phyloP scores from a whole-genome alignment of 2,329 filamentous ascomycete species.

The Magnaporthiopsis incrustans region DNA sequence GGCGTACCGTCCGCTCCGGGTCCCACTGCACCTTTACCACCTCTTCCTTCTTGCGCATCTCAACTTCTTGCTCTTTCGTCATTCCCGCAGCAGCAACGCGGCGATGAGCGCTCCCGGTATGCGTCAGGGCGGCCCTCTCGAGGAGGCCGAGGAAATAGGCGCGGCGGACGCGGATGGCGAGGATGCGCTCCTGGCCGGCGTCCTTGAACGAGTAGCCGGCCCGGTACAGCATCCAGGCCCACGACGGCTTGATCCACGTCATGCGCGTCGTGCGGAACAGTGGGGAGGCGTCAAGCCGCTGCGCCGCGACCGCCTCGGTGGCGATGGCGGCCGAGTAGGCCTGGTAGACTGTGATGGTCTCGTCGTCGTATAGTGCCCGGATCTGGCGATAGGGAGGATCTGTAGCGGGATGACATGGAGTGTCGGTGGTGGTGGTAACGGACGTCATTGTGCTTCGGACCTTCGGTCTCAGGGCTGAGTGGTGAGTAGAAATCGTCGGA shows the following conservation, averaged over 20 bases:
- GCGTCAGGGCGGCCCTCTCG: conserved; percentile 24
- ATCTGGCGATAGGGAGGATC: conserved; percentile 32
- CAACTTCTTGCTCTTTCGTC: neutral
- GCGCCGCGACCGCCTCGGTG: conserved; percentile 37
- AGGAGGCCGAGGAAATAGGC: conserved; percentile 41
- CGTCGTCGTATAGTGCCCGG: conserved; percentile 46
- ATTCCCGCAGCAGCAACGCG: neutral
- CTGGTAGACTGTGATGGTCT: conserved; percentile 54
- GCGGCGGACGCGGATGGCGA: conserved; percentile 48
- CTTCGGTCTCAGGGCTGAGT: no score
- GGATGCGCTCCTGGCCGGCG: conserved; percentile 41
- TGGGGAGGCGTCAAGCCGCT: conserved; percentile 44
- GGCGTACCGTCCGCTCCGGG: conserved; percentile 42
- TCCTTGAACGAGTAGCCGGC: conserved; percentile 53
- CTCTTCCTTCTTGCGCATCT: conserved; percentile 14
- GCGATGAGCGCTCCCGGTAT: conserved; percentile 10
- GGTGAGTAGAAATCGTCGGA: no score
- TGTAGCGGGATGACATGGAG: neutral
- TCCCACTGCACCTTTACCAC: conserved; percentile 56
- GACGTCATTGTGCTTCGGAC: neutral
- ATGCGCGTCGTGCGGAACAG: conserved; percentile 46
- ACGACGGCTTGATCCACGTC: conserved; percentile 60
- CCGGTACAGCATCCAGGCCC: conserved; percentile 58
- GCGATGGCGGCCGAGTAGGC: conserved; percentile 49
- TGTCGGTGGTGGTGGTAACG: neutral